A percentile compares a stretch with the other conserved stretches of the same genome.
These are phyloP conservation scores for Suhomyces terraborum DNA, from an alignment of 1,139 yeast species.

Conservation along the genomic window DNA sequence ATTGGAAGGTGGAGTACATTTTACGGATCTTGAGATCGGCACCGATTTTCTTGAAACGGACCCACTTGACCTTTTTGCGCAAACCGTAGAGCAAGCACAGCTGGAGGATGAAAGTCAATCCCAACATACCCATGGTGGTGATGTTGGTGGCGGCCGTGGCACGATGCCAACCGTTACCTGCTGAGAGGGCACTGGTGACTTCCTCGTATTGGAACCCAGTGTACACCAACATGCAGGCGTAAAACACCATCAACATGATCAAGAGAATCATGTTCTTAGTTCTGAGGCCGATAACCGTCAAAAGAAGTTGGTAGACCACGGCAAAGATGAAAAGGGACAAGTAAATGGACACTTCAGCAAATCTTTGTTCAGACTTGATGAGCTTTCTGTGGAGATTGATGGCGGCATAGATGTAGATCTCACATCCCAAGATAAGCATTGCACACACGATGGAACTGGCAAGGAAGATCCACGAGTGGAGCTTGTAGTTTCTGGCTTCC, in stretches of 20 bases:
- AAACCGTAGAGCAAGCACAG: conserved; percentile 37
- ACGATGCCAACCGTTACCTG: conserved; percentile 26
- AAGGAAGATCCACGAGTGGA: conserved; percentile 27
- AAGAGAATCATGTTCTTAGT: conserved; percentile 46
- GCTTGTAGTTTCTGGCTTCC: conserved; percentile 8
- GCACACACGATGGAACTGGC: conserved; percentile 35
- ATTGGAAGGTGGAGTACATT: conserved; percentile 44
- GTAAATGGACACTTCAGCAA: conserved; percentile 24
- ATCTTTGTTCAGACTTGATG: conserved; percentile 21
- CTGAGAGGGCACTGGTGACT: conserved; percentile 30
- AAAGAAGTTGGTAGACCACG: conserved; percentile 30
- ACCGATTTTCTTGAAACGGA: conserved; percentile 52
- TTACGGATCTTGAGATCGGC: conserved; percentile 47
- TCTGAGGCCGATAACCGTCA: conserved; percentile 46
- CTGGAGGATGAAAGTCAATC: conserved; percentile 39
- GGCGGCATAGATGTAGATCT: conserved; percentile 38
- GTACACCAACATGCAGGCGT: conserved; percentile 51
- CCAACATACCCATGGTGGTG: conserved; percentile 49
- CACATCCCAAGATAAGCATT: conserved; percentile 30
- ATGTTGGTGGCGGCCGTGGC: conserved; percentile 43
- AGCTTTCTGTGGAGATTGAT: conserved; percentile 32
- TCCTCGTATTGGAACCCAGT: conserved; percentile 55
- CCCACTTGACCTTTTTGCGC: conserved; percentile 49
- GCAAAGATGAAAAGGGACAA: conserved; percentile 34
- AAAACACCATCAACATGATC: conserved; percentile 45